Evolutionary conservation across 768 basidiomycete genomes (phyloP).

Genomic region (Termitomyces eurrhizus): DNA sequence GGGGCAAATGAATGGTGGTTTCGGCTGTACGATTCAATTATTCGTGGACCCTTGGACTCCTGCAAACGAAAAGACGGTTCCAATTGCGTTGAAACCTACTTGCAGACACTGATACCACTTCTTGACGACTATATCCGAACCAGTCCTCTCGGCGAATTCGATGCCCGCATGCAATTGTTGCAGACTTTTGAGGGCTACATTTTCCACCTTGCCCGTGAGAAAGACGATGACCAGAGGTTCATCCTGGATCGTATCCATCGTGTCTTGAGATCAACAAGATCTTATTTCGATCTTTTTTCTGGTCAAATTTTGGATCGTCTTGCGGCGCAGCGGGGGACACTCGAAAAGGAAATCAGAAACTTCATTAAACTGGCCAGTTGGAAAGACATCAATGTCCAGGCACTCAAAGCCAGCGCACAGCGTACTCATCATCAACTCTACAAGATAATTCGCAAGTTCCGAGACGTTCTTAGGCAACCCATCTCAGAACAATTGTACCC

Average conservation of each 20-base stretch:
- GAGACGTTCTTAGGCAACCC: conserved; percentile 82
- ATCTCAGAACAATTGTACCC: conserved; percentile 38
- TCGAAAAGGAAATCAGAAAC: conserved; percentile 80
- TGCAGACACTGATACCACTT: conserved; percentile 67
- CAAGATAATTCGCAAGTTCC: conserved; percentile 87
- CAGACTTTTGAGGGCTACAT: conserved; percentile 60
- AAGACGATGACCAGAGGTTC: conserved; percentile 23
- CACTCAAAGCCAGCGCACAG: conserved; percentile 87
- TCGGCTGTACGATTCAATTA: conserved; percentile 73
- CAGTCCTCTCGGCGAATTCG: conserved; percentile 83
- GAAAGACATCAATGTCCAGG: conserved; percentile 96
- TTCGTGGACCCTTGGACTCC: conserved; percentile 59
- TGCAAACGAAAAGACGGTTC: conserved; percentile 31
- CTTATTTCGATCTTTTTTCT: conserved; percentile 63
- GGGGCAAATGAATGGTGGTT: conserved; percentile 78
- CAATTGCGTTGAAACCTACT: conserved; percentile 43
- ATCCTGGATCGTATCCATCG: conserved; percentile 48
- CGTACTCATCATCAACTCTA: conserved; percentile 89
- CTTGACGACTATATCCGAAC: conserved; percentile 74
- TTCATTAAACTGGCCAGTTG: conserved; percentile 96
- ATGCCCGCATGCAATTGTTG: conserved; percentile 62
- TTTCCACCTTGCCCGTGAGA: conserved; percentile 27
- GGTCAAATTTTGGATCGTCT: conserved; percentile 45
- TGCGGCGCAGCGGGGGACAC: conserved; percentile 43
- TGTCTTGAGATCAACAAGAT: conserved; percentile 57